A percentile compares a stretch with the other conserved stretches of the same genome.
These are phyloP conservation scores for Populus deltoides DNA, from an alignment of 345 rosid species.

Conservation along the genomic window DNA sequence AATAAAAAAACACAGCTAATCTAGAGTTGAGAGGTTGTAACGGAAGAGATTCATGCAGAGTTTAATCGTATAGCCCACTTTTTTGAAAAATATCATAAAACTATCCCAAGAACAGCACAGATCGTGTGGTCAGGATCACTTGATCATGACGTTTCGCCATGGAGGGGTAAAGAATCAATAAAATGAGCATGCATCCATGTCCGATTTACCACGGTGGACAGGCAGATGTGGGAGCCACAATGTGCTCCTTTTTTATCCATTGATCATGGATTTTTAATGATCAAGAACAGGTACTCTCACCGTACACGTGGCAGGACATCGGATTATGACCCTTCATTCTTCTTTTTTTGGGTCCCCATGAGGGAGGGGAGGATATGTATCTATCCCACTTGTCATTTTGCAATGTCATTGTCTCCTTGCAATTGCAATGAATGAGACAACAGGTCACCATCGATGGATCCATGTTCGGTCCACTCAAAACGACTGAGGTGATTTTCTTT, in stretches of 20 bases:
- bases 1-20: background rate
- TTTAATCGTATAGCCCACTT: background rate
- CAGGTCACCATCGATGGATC: conserved; percentile 29
- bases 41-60: background rate
- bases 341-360: conserved; percentile 11
- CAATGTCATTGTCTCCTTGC: conserved; percentile 26
- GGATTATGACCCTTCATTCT: conserved; percentile 20
- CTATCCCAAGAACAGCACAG: background rate
- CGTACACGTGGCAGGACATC: conserved; percentile 30
- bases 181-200: conserved; percentile 1
- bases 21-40: too few relatives aligned
- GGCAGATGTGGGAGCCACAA: background rate
- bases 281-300: background rate
- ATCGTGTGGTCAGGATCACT: conserved; percentile 17
- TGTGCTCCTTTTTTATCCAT: conserved; percentile 12
- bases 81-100: background rate
- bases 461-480: background rate
- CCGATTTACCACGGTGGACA: background rate
- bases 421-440: conserved; percentile 30
- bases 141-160: conserved; percentile 21
- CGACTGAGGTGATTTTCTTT: too few relatives aligned
- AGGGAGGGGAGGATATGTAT: background rate
- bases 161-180: background rate
- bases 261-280: conserved; percentile 6
- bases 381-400: conserved; percentile 18